Percentiles rank a stretch among this genome's conserved stretches.
Conservation (phyloP, 2,329 filamentous ascomycete genomes). For the Pseudogymnoascus sp. region DNA sequence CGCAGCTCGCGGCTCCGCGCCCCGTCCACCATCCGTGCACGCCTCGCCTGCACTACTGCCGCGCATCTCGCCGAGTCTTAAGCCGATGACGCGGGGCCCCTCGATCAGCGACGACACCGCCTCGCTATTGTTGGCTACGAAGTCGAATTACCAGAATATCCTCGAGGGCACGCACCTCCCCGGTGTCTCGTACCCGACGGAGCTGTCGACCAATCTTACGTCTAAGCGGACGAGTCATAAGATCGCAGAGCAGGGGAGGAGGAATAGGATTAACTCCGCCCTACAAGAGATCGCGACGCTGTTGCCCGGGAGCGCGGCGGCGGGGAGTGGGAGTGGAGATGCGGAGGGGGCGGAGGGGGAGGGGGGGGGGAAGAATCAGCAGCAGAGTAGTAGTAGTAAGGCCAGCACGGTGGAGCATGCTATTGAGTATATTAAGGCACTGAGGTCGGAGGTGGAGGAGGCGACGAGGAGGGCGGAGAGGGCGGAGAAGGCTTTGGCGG, state of each 20-base stretch:
- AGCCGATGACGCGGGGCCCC: constrained; percentile 68
- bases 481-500: constrained; percentile 23
- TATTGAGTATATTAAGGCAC: constrained; percentile 84
- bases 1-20: constrained; percentile 53
- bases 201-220: constrained; percentile 85
- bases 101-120: constrained; percentile 51
- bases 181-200: constrained; percentile 82
- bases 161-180: constrained; percentile 86
- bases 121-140: constrained; percentile 75
- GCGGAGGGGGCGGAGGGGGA: constrained; percentile 42
- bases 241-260: constrained; percentile 88
- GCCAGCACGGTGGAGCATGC: constrained; percentile 96
- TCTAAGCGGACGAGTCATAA: constrained; percentile 98
- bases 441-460: constrained; percentile 65
- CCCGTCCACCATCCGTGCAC: constrained; percentile 65
- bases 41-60: constrained; percentile 80
- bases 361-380: constrained; percentile 31
- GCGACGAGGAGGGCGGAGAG: constrained; percentile 51
- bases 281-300: constrained; percentile 84
- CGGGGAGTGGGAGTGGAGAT: constrained; percentile 30
- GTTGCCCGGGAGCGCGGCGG: constrained; percentile 48
- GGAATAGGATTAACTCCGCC: constrained; percentile 92
- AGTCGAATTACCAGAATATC: constrained; percentile 98
- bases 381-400: constrained; percentile 68
- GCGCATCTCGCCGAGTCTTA: constrained; percentile 89